Base-by-base conservation (phyloP, 805 yeast genomes). In the Metschnikowia lunata region DNA sequence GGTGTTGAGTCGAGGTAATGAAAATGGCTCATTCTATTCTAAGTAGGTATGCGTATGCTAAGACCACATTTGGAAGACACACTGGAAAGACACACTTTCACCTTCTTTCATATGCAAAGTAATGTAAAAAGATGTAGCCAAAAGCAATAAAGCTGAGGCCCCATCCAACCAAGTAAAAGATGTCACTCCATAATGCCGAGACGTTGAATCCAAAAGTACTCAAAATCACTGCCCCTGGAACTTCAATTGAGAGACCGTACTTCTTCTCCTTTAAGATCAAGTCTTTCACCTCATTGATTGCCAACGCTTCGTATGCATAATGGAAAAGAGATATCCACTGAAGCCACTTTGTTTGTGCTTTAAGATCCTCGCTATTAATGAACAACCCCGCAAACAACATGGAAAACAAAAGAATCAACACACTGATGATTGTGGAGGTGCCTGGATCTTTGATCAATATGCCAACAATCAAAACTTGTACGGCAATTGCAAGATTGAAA, bases 221-320 rank as follows among this genome's bases (percentile, higher is more conserved):
- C 54, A 93, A 74, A 44, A 93, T 93, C 1, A 96, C 95, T 2
- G 99, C 98, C 9, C 99, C 99, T 0, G 99, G 99, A 12, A 93
- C 95, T 63, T 89, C 96, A 55, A 93, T 91, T 36, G 90, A 85
- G 35, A 93, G 74, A 0, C 99, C 99, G 58, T 84, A 91, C 65
- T 93, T 93, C 60, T 80, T 83, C 61, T 93, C 99, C 50, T 79
- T 80, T 55, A 93, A 72, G 11, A 88, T 82, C 60, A 93, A 74
- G 30, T 88, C 86, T 57, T 83, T 85, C 8, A 91, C 98, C 61
- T 93, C 99, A 63, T 93, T 93, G 43, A 93, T 90, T 3, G 89
- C 75, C 51, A 93, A 70, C 0, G 97, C 88, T 61, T 93, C 99
- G 61, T 91, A 93, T 0, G 96, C 97, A 59, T 89, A 93, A 63